Base-by-base conservation (phyloP, 805 yeast species). In the Zygotorulaspora chibaensis region DNA sequence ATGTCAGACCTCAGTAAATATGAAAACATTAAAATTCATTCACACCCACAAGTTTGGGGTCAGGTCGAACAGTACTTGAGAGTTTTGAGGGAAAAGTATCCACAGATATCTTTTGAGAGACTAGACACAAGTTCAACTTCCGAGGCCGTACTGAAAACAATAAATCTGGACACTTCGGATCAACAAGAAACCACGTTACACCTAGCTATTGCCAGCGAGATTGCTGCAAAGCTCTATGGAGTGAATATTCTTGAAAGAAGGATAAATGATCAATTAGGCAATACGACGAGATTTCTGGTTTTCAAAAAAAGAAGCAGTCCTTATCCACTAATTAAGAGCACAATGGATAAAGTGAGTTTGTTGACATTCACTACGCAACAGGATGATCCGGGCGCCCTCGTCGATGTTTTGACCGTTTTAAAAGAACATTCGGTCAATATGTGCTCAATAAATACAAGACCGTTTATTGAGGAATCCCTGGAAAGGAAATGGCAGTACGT, bases 41-140 rank as follows among this genome's bases (percentile, higher is more conserved):
- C 96, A 2, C 99, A 91, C 66, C 97, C 99, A 1, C 99, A 91
- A 64, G 99, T 90, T 0, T 91, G 99, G 99, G 95, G 96, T 8
- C 99, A 91, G 62, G 83, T 87, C 40, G 69, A 75, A 2, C 62
- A 69, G 17, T 93, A 86, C 69, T 61, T 85, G 35, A 59, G 69
- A 11, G 42, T 48, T 51, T 50, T 70, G 59, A 47, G 59, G 34
- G 45, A 61, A 11, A 59, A 58, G 38, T 63, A 69, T 31, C 65
- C 68, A 12, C 35, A 42, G 2, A 50, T 52, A 2, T 56, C 63
- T 17, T 69, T 76, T 28, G 74, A 73, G 42, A 73, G 67, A 48
- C 71, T 84, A 13, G 96, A 89, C 63, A 73, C 83, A 2, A 72
- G 76, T 1, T 87, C 96, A 0, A 91, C 98, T 0, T 84, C 96